Evolutionary conservation across 371 early-diverging fungal genomes (phyloP).

Genomic region (Apophysomyces sp.): DNA sequence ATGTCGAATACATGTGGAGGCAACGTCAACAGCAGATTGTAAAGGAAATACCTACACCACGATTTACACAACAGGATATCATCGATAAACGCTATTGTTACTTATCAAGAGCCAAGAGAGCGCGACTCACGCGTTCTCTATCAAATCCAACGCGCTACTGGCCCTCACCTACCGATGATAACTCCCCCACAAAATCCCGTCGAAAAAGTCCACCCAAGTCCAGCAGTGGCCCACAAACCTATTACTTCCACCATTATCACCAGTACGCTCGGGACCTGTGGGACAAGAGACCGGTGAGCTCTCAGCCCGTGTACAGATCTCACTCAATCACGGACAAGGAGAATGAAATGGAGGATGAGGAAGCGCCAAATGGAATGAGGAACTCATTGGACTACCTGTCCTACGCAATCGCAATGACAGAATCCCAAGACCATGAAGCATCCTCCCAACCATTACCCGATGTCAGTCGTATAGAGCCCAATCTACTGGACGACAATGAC

Average conservation of each 20-base stretch:
- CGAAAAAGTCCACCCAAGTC: not conserved
- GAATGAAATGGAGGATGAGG: not conserved
- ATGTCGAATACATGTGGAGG: slow-evolving; percentile 39
- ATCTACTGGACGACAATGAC: slow-evolving; percentile 18
- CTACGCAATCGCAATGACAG: slow-evolving; percentile 42
- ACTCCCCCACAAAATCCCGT: not conserved
- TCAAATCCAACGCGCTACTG: slow-evolving; percentile 15
- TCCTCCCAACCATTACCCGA: slow-evolving; percentile 31
- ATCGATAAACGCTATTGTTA: slow-evolving; percentile 23
- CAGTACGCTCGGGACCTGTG: not conserved
- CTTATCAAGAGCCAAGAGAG: slow-evolving; percentile 9
- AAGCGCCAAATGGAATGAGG: not conserved
- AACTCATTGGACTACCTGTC: slow-evolving; percentile 33
- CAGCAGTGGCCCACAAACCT: not conserved
- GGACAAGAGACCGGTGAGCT: not conserved
- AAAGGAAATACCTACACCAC: slow-evolving; percentile 34
- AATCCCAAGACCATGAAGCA: slow-evolving; percentile 6
- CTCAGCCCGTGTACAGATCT: not conserved
- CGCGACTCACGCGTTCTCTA: slow-evolving; percentile 20
- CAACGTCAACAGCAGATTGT: slow-evolving; percentile 25
- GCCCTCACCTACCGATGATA: not conserved
- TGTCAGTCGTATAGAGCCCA: slow-evolving; percentile 20
- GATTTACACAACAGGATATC: slow-evolving; percentile 42
- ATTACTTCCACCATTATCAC: slow-evolving; percentile 1
- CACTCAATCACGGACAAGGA: not conserved